These are phyloP conservation scores for Candida michaelii DNA, from an alignment of 805 yeast species.

Conservation along the genomic window DNA sequence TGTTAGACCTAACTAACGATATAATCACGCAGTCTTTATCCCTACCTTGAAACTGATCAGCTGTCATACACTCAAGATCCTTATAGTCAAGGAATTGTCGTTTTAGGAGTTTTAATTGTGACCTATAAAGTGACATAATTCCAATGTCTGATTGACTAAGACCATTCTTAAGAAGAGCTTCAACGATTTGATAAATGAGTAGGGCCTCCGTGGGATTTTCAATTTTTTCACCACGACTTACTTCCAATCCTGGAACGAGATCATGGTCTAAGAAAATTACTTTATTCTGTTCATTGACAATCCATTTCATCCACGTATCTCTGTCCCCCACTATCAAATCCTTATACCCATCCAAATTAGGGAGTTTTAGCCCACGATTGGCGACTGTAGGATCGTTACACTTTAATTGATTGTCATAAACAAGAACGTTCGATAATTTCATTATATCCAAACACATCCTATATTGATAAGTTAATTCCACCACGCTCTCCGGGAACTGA, in stretches of 20 bases:
- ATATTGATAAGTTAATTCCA: conserved; percentile 78
- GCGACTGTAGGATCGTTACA: conserved; percentile 75
- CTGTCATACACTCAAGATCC: conserved; percentile 79
- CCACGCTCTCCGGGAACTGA: conserved; percentile 69
- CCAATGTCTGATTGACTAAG: conserved; percentile 65
- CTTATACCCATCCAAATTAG: conserved; percentile 28
- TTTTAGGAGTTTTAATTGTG: conserved; percentile 54
- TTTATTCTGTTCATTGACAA: conserved; percentile 53
- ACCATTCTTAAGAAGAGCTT: conserved; percentile 58
- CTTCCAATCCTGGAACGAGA: conserved; percentile 56
- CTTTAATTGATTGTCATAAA: conserved; percentile 71
- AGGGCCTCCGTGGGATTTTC: conserved; percentile 74
- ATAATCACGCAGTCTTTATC: conserved; percentile 91
- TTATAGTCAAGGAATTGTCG: conserved; percentile 26
- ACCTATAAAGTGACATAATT: conserved; percentile 84
- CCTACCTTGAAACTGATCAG: conserved; percentile 94
- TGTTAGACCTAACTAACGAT: conserved; percentile 84
- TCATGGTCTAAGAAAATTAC: conserved; percentile 87
- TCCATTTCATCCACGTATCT: conserved; percentile 54
- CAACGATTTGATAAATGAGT: conserved; percentile 61
- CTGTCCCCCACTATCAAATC: conserved; percentile 10
- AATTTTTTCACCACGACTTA: conserved; percentile 57
- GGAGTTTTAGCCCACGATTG: conserved; percentile 52
- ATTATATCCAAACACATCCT: conserved; percentile 91
- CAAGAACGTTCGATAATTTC: conserved; percentile 74